Base-by-base conservation (phyloP, 2,329 filamentous ascomycete genomes). In the Corynespora cassiicola region DNA sequence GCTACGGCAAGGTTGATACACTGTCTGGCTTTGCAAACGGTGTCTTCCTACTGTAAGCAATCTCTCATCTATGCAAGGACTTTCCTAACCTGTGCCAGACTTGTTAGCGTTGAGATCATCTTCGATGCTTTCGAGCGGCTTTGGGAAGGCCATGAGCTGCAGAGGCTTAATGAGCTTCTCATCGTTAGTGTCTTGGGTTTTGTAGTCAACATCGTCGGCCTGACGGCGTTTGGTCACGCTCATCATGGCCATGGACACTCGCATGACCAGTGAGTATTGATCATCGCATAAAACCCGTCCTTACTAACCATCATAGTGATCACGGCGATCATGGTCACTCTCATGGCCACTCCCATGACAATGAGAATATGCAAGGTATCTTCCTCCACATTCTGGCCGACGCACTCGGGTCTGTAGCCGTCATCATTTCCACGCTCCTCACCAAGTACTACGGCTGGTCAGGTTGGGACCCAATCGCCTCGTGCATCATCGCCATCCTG, bases 291-390 rank as follows among this genome's bases (percentile, higher is more conserved):
- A n/a, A 11, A 78, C 65, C 36, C 36, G 42, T 6, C 60, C 70
- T 36, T 58, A 24, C 26, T 38, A 39, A 65, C 53, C 33, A 14
- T 5, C 19, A 30, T 20, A 48, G 45, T 25, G 58, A 61, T 3
- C 73, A 80, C 45, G 62, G 62, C 15, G 58, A 61, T 27, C 63
- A 72, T 28, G 61, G 58, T 18, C 65, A 73, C 31, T 42, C 39
- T 2, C 61, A 63, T 28, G 56, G 51, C 14, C 77, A 83, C 52
- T 71, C 73, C n/a, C 87, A 91, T 58, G 87, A 90, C 46, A 96
- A 96, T 66, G 94, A 99, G 58, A 99, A 99, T 63, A 96, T 99
- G 91, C 82, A 94, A 56, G 94, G 94, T 9, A 97, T 99, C 52
- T 99, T 95, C 69, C 76, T 99, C 14, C 94, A 99, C 61, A 88